phyloP scores from a whole-genome alignment of 208 protist genomes.

The Trypanosoma vivax region DNA sequence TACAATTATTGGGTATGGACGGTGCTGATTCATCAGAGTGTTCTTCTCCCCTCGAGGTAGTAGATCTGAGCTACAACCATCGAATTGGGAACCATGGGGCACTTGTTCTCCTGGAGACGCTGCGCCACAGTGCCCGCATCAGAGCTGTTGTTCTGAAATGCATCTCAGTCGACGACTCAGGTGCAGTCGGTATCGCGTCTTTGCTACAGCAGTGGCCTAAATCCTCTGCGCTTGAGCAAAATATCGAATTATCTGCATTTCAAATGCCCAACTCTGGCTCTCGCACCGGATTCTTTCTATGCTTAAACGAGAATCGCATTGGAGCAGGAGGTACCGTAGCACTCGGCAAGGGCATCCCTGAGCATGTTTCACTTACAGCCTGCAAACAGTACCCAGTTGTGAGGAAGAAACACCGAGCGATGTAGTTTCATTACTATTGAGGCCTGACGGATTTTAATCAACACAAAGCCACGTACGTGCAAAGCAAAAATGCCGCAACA shows the following conservation, averaged over 20 bases:
- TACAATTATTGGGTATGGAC: slow-evolving; percentile 37
- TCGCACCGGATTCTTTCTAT: slow-evolving; percentile 55
- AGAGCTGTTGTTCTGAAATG: slow-evolving; percentile 63
- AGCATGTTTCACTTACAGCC: slow-evolving; percentile 62
- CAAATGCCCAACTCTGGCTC: slow-evolving; percentile 1
- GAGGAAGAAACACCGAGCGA: no score
- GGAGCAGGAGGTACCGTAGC: slow-evolving; percentile 42
- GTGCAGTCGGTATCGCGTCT: slow-evolving; percentile 31
- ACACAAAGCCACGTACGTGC: no score
- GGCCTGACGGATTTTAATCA: no score
- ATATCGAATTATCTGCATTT: slow-evolving; percentile 10
- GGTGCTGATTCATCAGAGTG: not conserved
- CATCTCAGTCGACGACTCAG: slow-evolving; percentile 58
- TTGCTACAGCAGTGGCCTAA: slow-evolving; percentile 40
- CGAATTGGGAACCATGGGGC: slow-evolving; percentile 61
- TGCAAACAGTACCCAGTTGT: slow-evolving; percentile 47
- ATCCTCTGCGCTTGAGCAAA: slow-evolving; percentile 15
- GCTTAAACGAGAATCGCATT: slow-evolving; percentile 81
- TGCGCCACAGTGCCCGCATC: slow-evolving; percentile 34
- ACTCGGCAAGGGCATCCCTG: slow-evolving; percentile 58
- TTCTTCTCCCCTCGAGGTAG: slow-evolving; percentile 42
- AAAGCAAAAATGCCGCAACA: no score
- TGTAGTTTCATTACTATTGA: no score
- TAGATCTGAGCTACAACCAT: slow-evolving; percentile 86
- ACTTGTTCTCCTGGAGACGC: slow-evolving; percentile 33